phyloP scores from a whole-genome alignment of 495 filamentous ascomycete species.

The Apodospora peruviana region DNA sequence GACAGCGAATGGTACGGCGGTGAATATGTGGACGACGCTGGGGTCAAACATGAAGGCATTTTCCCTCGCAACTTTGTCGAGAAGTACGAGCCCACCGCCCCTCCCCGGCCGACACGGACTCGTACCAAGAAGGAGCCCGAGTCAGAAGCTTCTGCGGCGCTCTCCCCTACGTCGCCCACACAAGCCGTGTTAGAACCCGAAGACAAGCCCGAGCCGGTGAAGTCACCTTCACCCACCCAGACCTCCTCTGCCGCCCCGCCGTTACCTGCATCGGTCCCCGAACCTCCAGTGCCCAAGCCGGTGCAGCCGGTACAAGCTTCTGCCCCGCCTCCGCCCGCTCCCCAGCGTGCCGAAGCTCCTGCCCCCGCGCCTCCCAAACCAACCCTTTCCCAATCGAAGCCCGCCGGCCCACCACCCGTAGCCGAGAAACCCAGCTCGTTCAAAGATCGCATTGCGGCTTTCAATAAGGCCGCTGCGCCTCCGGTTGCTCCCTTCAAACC shows the following conservation, averaged over 20 bases:
- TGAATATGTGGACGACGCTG: conserved; percentile 73
- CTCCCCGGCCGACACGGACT: conserved; percentile 71
- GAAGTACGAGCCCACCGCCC: conserved; percentile 83
- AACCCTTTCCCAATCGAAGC: conserved; percentile 37
- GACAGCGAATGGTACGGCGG: conserved; percentile 94
- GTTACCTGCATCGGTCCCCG: conserved; percentile 18
- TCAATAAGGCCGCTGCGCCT: conserved; percentile 83
- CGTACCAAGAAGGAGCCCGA: conserved; percentile 67
- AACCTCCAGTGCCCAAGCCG: conserved; percentile 32
- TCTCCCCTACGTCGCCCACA: conserved; percentile 45
- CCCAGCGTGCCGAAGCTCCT: conserved; percentile 22
- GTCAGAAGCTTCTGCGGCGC: conserved; percentile 62
- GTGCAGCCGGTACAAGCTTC: conserved; percentile 34
- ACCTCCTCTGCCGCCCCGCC: conserved; percentile 23
- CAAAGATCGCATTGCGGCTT: conserved; percentile 90
- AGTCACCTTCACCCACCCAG: conserved; percentile 14
- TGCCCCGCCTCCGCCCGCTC: conserved; percentile 31
- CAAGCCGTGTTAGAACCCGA: conserved; percentile 22
- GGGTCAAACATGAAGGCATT: conserved; percentile 74
- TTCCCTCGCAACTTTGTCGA: conserved; percentile 98
- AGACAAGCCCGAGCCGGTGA: conserved; percentile 24
- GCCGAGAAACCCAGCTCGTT: conserved; percentile 87
- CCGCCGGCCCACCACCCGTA: conserved; percentile 56
- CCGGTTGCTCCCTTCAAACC: conserved; percentile 87
- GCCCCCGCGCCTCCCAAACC: conserved; percentile 36